These are phyloP conservation scores for Dactylellina sp. DNA, from an alignment of 2,329 filamentous ascomycete genomes.

Conservation along the genomic window DNA sequence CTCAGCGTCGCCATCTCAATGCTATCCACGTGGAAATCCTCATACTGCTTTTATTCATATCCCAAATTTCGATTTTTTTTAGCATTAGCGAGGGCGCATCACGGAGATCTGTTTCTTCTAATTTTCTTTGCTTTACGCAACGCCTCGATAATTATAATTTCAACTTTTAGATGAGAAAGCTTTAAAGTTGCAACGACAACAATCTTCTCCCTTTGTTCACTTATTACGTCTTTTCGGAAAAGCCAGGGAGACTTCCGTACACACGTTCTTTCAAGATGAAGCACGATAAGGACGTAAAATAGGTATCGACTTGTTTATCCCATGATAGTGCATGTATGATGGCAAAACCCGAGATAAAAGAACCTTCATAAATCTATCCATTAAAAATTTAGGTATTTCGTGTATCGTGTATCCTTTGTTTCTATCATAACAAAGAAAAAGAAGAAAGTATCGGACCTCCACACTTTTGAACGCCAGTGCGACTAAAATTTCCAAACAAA, in stretches of 20 bases:
- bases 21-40: no score
- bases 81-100: slow-evolving; percentile 36
- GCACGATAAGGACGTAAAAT: no score
- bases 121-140: background rate
- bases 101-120: slow-evolving; percentile 1
- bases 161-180: no score
- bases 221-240: no score
- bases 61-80: background rate
- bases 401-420: background rate
- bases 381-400: slow-evolving; percentile 26
- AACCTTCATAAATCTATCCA: slow-evolving; percentile 3
- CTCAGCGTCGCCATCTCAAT: no score
- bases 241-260: no score
- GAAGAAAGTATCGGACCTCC: slow-evolving; percentile 1
- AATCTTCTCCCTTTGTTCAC: no score
- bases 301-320: no score
- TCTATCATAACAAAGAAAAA: slow-evolving; percentile 33
- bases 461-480: slow-evolving; percentile 51
- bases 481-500: slow-evolving; percentile 21
- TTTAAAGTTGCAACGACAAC: no score
- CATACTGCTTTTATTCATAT: background rate
- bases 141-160: background rate
- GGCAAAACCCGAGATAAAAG: no score
- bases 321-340: no score
- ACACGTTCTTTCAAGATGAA: no score